Base-by-base conservation (phyloP, 306 rosid genomes). In the Sicyos baderoa region DNA sequence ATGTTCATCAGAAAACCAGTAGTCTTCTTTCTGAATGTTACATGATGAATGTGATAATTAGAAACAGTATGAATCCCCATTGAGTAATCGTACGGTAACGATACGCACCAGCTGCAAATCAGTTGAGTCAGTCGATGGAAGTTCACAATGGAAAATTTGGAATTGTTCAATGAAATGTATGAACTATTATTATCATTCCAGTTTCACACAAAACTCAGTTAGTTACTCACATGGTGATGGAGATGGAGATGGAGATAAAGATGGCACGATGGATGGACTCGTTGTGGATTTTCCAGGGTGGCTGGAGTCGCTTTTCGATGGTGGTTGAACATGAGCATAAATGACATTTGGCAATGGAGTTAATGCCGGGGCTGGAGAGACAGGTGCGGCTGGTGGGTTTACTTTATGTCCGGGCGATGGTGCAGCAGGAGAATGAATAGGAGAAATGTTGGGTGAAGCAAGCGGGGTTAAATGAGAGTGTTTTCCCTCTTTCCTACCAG, bases 311-410 rank as follows among this genome's bases (percentile, higher is more conserved):
- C 71, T 85, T 75, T 76, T 85, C 44, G 89, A 80, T 55, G 91
- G 95, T 40, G 96, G 87, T 76, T 76, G 88, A 76, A 65, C 85
- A 79, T 84, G 95, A 72, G 87, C 80, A 76, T 86, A 85, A 76
- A 88, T 84, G 29, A 89, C 96, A 74, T 76, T 84, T 48, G 91
- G 94, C 76, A 84, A 79, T 53, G 97, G 96, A 81, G 90, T 80
- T 68, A 83, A 82, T 29, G 84, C 87, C 27, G 91, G 90, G 63
- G 75, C 78, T 22, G 84, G 64, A 82, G 76, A 77, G 70, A 83
- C 76, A 44, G 51, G 54, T 40, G 45, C 45, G 7, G 45, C 45
- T 7, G 45, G 45, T 40, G 45, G 45, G 11, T 40, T 7, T 40
- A 40, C 45, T 40, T 9, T 40, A 25, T 58, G 78, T 69, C 71